Percentiles rank a stretch among this genome's conserved stretches.
phyloP scores from a whole-genome alignment of 2,329 filamentous ascomycete genomes.

The Colletotrichum siamense region DNA sequence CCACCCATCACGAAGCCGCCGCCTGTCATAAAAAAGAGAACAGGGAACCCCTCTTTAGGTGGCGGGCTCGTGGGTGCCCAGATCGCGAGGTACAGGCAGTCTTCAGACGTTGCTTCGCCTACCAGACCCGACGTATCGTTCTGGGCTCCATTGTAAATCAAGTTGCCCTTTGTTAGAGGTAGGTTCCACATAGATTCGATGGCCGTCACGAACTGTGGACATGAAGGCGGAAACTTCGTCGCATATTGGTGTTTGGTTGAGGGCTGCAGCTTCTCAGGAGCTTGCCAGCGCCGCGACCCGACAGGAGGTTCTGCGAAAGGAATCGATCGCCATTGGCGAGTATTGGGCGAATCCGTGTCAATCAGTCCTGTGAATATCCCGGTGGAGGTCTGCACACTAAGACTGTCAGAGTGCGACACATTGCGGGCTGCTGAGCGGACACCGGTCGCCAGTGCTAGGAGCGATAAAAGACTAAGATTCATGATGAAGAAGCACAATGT shows the following conservation, averaged over 20 bases:
- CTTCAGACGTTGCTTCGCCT: slow-evolving; percentile 31
- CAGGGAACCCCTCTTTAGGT: slow-evolving; percentile 39
- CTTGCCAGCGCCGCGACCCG: slow-evolving; percentile 31
- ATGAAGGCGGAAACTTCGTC: slow-evolving; percentile 34
- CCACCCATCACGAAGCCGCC: slow-evolving; percentile 51
- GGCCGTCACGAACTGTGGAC: slow-evolving; percentile 37
- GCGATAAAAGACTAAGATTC: not conserved
- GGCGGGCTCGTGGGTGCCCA: slow-evolving; percentile 39
- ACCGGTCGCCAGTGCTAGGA: not conserved
- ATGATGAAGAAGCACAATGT: not conserved
- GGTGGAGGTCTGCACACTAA: slow-evolving; percentile 34
- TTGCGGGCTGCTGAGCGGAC: not conserved
- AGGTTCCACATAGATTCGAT: slow-evolving; percentile 31
- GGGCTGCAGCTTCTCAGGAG: slow-evolving; percentile 28
- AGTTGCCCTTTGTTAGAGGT: slow-evolving; percentile 22
- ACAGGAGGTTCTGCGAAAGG: slow-evolving; percentile 42
- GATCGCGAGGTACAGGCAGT: slow-evolving; percentile 51
- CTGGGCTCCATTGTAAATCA: slow-evolving; percentile 27
- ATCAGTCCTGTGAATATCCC: slow-evolving; percentile 38
- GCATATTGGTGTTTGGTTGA: slow-evolving; percentile 29
- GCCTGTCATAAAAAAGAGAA: slow-evolving; percentile 53
- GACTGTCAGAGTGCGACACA: not conserved
- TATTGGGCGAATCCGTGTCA: slow-evolving; percentile 34
- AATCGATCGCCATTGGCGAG: slow-evolving; percentile 41
- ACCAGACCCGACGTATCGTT: slow-evolving; percentile 26